Percentiles rank a stretch among this genome's conserved stretches.
phyloP scores from a whole-genome alignment of 169 alveolate species.

The Neospora caninum region DNA sequence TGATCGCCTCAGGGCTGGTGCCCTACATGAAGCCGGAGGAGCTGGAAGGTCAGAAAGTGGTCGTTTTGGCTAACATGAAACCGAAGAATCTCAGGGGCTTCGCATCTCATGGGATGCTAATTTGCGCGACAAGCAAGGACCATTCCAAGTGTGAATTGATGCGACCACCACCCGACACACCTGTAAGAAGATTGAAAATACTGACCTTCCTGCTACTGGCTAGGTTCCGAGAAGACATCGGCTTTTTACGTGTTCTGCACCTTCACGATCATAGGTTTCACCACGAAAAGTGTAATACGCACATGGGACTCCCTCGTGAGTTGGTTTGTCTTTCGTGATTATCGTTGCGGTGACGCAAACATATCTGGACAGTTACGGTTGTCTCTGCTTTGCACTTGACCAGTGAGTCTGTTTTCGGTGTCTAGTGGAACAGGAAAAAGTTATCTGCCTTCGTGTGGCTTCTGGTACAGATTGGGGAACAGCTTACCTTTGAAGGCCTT shows the following conservation, averaged over 20 bases:
- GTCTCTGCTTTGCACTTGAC: too few relatives aligned
- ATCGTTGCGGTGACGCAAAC: too few relatives aligned
- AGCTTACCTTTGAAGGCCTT: constrained; percentile 45
- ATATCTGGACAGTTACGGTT: too few relatives aligned
- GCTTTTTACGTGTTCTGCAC: too few relatives aligned
- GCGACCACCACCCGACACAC: constrained; percentile 46
- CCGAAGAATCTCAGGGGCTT: constrained; percentile 71
- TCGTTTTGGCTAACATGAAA: constrained; percentile 70
- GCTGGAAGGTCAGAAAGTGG: constrained; percentile 56
- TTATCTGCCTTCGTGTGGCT: neutral
- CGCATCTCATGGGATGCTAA: constrained; percentile 72
- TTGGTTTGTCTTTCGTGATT: too few relatives aligned
- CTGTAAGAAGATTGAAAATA: neutral
- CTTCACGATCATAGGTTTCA: too few relatives aligned
- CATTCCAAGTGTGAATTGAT: neutral
- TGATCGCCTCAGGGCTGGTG: constrained; percentile 70
- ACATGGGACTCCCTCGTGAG: too few relatives aligned
- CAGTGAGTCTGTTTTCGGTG: too few relatives aligned
- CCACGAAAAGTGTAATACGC: too few relatives aligned
- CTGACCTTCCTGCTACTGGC: neutral
- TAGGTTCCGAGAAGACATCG: too few relatives aligned
- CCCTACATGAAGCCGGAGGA: constrained; percentile 50
- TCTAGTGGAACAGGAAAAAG: too few relatives aligned
- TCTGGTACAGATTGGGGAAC: constrained; percentile 68
- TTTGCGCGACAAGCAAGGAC: constrained; percentile 44